These are phyloP conservation scores for Hapsidospora chrysogenum DNA, from an alignment of 495 filamentous ascomycete species.

Conservation along the genomic window DNA sequence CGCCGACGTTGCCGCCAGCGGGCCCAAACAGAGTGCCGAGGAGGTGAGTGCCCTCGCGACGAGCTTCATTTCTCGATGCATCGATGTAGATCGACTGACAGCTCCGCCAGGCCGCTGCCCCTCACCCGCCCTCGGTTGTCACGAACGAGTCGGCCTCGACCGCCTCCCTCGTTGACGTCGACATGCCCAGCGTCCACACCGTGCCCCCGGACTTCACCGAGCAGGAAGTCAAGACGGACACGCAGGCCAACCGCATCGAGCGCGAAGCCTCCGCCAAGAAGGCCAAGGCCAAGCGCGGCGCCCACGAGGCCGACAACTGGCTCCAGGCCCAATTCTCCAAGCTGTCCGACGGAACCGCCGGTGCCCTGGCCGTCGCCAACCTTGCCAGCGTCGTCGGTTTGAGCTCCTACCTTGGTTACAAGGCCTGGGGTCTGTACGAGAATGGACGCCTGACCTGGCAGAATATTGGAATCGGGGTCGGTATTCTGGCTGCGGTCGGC, in stretches of 20 bases:
- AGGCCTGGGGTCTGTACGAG: constrained; percentile 34
- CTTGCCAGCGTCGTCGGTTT: constrained; percentile 24
- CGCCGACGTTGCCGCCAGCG: constrained; percentile 55
- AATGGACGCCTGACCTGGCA: constrained; percentile 56
- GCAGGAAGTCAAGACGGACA: constrained; percentile 52
- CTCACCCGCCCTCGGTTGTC: constrained; percentile 44
- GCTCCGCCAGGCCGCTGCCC: constrained; percentile 37
- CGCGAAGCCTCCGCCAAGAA: constrained; percentile 37
- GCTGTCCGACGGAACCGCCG: constrained; percentile 14
- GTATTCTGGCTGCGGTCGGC: constrained; percentile 21
- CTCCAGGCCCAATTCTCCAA: constrained; percentile 16
- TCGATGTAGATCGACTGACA: no score
- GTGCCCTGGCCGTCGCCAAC: constrained; percentile 21
- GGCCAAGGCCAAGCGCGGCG: constrained; percentile 18
- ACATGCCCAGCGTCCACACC: constrained; percentile 50
- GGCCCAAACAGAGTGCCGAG: constrained; percentile 54
- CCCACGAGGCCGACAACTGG: constrained; percentile 20
- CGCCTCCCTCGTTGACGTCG: constrained; percentile 58
- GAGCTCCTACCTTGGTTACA: constrained; percentile 27
- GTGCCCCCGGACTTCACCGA: constrained; percentile 51
- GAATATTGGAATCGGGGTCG: constrained; percentile 47
- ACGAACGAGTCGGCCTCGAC: constrained; percentile 37
- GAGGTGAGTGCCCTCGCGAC: constrained; percentile 31
- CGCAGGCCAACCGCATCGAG: constrained; percentile 49
- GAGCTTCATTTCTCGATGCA: not conserved